Percentiles rank a stretch among this genome's conserved stretches.
phyloP scores from a whole-genome alignment of 2,329 filamentous ascomycete genomes.

The Microdochium bolleyi region DNA sequence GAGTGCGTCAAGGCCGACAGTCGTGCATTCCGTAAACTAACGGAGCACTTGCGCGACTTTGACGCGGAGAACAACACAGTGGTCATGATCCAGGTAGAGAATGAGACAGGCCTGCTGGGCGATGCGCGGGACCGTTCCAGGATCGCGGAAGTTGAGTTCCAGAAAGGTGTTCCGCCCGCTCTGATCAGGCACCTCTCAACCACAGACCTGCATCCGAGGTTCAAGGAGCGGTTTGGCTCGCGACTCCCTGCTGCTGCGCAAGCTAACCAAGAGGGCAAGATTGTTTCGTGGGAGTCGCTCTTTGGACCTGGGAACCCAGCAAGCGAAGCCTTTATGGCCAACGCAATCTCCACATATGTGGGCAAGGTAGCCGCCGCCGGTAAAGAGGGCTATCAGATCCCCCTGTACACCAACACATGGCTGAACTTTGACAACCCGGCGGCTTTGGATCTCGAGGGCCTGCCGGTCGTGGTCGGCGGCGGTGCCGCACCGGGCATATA shows the following conservation, averaged over 20 bases:
- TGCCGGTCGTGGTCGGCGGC: constrained; percentile 12
- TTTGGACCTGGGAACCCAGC: constrained; percentile 15
- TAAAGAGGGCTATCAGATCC: constrained; percentile 1
- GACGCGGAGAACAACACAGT: constrained; percentile 31
- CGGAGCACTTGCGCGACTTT: constrained; percentile 20
- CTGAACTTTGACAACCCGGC: constrained; percentile 7
- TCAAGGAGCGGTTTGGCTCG: constrained; percentile 16
- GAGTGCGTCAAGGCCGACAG: constrained; percentile 21
- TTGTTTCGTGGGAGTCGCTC: constrained; percentile 20
- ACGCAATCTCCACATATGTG: constrained; percentile 3
- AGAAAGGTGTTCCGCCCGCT: constrained; percentile 17
- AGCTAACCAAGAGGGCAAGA: background rate
- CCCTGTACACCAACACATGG: constrained; percentile 4
- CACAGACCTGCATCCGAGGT: constrained; percentile 16
- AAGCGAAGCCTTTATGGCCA: constrained; percentile 3
- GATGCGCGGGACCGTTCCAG: constrained; percentile 31
- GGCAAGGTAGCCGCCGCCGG: constrained; percentile 1
- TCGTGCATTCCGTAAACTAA: constrained; percentile 20
- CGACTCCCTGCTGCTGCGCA: constrained; percentile 6
- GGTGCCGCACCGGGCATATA: constrained; percentile 11
- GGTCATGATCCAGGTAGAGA: constrained; percentile 39
- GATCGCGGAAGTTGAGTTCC: constrained; percentile 16
- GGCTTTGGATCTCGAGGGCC: constrained; percentile 15
- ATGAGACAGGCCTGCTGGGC: constrained; percentile 32
- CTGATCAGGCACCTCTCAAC: constrained; percentile 16